Evolutionary conservation across 2,329 filamentous ascomycete genomes (phyloP), one percentile per base, ranked within the genome.

Genomic region (Coccinonectria pachysandricola): DNA sequence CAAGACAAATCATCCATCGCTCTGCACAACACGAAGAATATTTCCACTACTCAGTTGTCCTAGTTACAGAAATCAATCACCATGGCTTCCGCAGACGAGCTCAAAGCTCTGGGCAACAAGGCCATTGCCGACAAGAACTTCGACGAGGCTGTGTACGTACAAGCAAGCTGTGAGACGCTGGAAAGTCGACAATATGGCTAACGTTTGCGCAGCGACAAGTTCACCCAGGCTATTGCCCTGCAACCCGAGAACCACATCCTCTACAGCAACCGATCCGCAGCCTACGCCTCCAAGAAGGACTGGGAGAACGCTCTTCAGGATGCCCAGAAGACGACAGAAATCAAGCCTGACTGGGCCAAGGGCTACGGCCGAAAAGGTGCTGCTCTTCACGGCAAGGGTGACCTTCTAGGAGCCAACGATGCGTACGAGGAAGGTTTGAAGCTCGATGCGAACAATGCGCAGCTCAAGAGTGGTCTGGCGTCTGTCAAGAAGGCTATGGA

Each of bases 321-420:
- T 67, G 91, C 91, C 31, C 79, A 79, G 52, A 95, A 95, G 70
- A 91, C 85, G 3, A 92, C 81, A 29, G 75, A 93, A 59, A 66
- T 98, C 56, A 96, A 98, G 68, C 81, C 88, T 8, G 91, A 96
- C 65, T 98, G 91, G 91, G 77, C 85, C 34, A 96, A 96, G 63
- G 91, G 91, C 41, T 95, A 85, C 80, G 79, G 82, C 32, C 78
- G 91, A 35, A 95, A 95, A 57, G 91, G 88, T 41, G 79, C 86
- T 37, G 91, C 91, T 30, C 68, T 87, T 17, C 91, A 94, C 56
- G 91, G 91, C 23, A 65, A 78, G 34, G 84, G 87, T 26, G 85
- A 98, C 53, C 68, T 96, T 12, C 65, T 91, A 25, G 81, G 75
- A 24, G 86, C 91, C 17, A 73, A 79, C 37, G 86, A 95, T 48